Evolutionary conservation across 2,329 filamentous ascomycete species (phyloP), one percentile per base, ranked within the genome.

Genomic region (Phoma sp.): DNA sequence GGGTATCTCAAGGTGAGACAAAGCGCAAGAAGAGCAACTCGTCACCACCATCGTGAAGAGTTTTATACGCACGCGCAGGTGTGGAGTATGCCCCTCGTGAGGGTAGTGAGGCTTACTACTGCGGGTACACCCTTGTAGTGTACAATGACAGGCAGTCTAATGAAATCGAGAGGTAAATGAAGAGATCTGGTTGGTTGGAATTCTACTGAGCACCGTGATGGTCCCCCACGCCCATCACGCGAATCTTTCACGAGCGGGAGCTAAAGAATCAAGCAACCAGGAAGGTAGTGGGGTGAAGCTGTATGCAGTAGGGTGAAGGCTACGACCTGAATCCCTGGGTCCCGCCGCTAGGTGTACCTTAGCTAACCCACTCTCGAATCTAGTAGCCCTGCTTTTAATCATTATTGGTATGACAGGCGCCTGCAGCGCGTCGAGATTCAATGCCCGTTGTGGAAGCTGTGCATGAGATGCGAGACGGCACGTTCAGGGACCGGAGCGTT

Each of bases 401-500:
- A n/a, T 34, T 30, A 20, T 17, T 10, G 28, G 15, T 23, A 47
- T 47, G 39, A 33, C 42, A 30, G 5, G 42, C 40, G 26, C 33
- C n/a, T 43, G 23, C 15, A 46, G 43, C 40, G 42, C 36, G 7
- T 51, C 20, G 37, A 26, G n/a, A 6, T 40, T 11, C 7, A 12
- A 43, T 25, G 23, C 23, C 20, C 20, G 30, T 25, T 21, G 14
- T 39, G 7, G 34, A 30, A 45, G 42, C 32, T 32, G 57, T 21
- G 56, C 45, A 43, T 50, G 43, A 47, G 54, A 40, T 20, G 14
- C 28, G n/a, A 28, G 28, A 39, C 56, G 25, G 56, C 47, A 1
- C 46, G 4, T 14, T 45, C n/a, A 46, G 20, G 29, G 10, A 5
- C 14, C 58, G 20, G 61, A 48, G 10, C 69, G 62, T 49, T 47